Evolutionary conservation across 768 basidiomycete genomes (phyloP).

Genomic region (Termitomyces sp.): DNA sequence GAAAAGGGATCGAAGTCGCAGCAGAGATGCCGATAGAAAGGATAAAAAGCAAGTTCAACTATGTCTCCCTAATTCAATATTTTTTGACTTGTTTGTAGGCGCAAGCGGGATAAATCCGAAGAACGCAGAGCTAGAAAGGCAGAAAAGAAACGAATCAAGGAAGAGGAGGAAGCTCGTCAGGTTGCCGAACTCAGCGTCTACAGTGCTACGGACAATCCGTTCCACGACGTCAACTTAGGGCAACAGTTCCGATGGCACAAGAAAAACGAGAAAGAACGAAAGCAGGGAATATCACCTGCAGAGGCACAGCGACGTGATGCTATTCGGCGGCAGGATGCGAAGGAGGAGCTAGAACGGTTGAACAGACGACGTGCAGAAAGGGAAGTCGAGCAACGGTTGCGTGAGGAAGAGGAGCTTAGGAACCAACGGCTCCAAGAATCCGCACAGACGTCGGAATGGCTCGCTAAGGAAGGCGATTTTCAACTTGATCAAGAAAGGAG

Average conservation of each 20-base stretch:
- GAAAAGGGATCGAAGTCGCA: conserved; percentile 36
- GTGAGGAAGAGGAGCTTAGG: conserved; percentile 91
- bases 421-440: conserved; percentile 91
- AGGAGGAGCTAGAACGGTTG: conserved; percentile 90
- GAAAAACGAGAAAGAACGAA: conserved; percentile 95
- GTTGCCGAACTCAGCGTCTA: conserved; percentile 96
- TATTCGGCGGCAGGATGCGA: conserved; percentile 82
- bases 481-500: conserved; percentile 91
- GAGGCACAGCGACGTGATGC: conserved; percentile 83
- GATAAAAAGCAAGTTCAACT: conserved; percentile 44
- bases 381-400: conserved; percentile 81
- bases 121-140: conserved; percentile 83
- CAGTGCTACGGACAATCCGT: conserved; percentile 95
- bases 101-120: conserved; percentile 84
- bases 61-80: neutral
- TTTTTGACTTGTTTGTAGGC: conserved; percentile 38
- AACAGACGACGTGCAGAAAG: conserved; percentile 90
- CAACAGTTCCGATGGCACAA: conserved; percentile 99
- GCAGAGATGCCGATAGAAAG: conserved; percentile 37
- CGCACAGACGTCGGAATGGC: conserved; percentile 97
- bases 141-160: conserved; percentile 79
- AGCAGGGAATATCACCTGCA: conserved; percentile 73
- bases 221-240: conserved; percentile 94
- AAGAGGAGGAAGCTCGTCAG: conserved; percentile 88
- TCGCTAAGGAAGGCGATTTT: conserved; percentile 95